These are phyloP conservation scores for Casaregolazyma suthepensis DNA, from an alignment of 1,139 yeast species.

Conservation along the genomic window DNA sequence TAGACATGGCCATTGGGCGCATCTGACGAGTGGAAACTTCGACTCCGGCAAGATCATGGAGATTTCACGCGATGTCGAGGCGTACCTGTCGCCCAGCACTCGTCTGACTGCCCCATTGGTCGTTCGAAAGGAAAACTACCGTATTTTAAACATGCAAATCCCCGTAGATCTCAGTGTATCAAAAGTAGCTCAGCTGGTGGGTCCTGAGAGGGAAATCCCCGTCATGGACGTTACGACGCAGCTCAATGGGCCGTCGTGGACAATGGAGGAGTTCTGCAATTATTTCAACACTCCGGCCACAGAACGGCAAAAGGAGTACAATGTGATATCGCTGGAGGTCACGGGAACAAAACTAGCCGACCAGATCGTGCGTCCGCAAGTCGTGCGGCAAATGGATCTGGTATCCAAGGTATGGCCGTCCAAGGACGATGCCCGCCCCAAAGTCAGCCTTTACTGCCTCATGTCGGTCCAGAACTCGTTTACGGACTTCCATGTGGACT, in stretches of 20 bases:
- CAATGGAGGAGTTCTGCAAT: conserved; percentile 65
- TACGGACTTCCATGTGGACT: conserved; percentile 88
- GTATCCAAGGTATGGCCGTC: conserved; percentile 62
- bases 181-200: conserved; percentile 54
- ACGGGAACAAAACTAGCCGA: conserved; percentile 52
- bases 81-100: conserved; percentile 24
- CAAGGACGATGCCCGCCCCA: conserved; percentile 37
- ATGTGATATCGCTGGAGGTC: conserved; percentile 78
- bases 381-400: conserved; percentile 64
- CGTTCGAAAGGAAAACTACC: conserved; percentile 29
- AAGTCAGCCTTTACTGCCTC: conserved; percentile 75
- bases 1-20: not conserved
- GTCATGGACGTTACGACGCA: conserved; percentile 91
- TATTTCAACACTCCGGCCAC: conserved; percentile 48
- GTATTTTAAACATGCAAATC: conserved; percentile 38
- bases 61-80: conserved; percentile 12
- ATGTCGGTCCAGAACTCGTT: conserved; percentile 80
- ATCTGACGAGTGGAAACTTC: not conserved
- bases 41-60: conserved; percentile 16
- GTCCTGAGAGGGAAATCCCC: conserved; percentile 59
- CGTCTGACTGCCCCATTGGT: conserved; percentile 37
- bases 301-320: conserved; percentile 60
- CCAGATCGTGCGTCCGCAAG: conserved; percentile 52
- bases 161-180: conserved; percentile 48
- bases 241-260: conserved; percentile 57